A percentile compares a stretch with the other conserved stretches of the same genome.
Evolutionary conservation across 2,329 filamentous ascomycete genomes (phyloP).

Genomic region (Pestalotiopsis sp.): DNA sequence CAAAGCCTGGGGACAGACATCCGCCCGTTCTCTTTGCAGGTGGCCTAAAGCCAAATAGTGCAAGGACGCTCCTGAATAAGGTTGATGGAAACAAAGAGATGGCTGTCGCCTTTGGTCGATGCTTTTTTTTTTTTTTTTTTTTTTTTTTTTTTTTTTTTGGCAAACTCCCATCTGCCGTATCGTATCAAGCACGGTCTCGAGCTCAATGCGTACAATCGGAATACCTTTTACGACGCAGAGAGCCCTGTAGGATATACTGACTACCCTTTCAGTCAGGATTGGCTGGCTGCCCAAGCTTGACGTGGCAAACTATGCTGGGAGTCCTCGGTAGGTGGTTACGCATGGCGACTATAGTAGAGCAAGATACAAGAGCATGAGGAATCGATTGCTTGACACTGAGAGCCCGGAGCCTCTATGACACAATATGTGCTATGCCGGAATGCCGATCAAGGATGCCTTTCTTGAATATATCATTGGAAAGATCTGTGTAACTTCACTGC

Average conservation of each 20-base stretch:
- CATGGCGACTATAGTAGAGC: background rate
- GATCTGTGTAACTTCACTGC: background rate
- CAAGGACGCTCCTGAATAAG: constrained; percentile 31
- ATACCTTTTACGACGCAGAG: constrained; percentile 23
- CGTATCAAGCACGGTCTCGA: constrained; percentile 29
- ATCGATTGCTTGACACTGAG: too few relatives aligned
- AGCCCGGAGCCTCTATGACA: too few relatives aligned
- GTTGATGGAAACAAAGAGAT: constrained; percentile 34
- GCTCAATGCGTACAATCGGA: constrained; percentile 28
- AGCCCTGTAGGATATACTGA: constrained; percentile 38
- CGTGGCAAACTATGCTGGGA: background rate
- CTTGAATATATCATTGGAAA: too few relatives aligned
- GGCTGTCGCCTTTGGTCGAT: constrained; percentile 35
- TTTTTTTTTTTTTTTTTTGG: too few relatives aligned
- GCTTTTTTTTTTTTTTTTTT: too few relatives aligned
- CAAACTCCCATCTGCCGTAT: constrained; percentile 33
- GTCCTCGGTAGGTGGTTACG: background rate
- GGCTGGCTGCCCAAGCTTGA: constrained; percentile 2
- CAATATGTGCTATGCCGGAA: too few relatives aligned
- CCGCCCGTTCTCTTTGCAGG: constrained; percentile 37
- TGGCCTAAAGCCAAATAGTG: constrained; percentile 30
- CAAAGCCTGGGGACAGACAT: constrained; percentile 32
- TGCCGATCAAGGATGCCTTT: too few relatives aligned
- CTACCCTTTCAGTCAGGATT: constrained; percentile 36
- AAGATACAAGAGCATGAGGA: background rate